A percentile compares a stretch with the other conserved stretches of the same genome.
Evolutionary conservation across 345 rosid genomes (phyloP).

Genomic region (Hevea brasiliensis): DNA sequence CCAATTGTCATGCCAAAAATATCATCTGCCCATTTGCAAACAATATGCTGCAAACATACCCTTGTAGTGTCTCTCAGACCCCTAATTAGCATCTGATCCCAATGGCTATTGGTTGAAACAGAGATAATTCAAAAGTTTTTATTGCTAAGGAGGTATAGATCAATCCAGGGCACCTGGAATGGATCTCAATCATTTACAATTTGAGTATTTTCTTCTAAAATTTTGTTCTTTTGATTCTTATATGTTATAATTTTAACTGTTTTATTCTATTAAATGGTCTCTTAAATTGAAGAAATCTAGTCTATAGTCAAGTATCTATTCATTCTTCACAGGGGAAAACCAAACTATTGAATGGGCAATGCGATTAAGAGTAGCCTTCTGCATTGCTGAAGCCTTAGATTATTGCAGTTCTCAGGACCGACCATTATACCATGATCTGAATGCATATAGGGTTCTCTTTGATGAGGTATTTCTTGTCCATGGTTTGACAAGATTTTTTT

Average conservation of each 20-base stretch:
- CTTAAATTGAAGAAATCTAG: constrained; percentile 12
- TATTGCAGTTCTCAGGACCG: constrained; percentile 77
- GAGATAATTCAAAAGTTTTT: neutral
- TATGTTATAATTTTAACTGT: neutral
- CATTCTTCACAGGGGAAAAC: constrained; percentile 70
- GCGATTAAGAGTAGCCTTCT: constrained; percentile 87
- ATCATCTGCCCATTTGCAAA: no score
- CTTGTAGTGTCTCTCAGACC: no score
- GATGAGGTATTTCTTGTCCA: constrained; percentile 67
- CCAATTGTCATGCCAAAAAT: no score
- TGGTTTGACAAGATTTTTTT: neutral
- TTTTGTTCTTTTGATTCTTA: neutral
- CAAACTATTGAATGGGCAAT: constrained; percentile 96
- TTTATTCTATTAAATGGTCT: neutral
- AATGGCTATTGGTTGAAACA: neutral
- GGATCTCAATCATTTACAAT: neutral
- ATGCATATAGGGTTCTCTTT: constrained; percentile 95
- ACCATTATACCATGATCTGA: constrained; percentile 90
- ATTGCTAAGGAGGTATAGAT: neutral
- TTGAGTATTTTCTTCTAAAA: neutral
- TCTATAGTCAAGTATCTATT: constrained; percentile 21
- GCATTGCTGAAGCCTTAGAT: constrained; percentile 91
- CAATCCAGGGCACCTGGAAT: neutral
- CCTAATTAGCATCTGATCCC: no score
- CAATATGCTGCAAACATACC: no score